Percentiles rank a stretch among this genome's conserved stretches.
Evolutionary conservation across 805 yeast genomes (phyloP).

Genomic region (Nakazawaea wyomingensis): DNA sequence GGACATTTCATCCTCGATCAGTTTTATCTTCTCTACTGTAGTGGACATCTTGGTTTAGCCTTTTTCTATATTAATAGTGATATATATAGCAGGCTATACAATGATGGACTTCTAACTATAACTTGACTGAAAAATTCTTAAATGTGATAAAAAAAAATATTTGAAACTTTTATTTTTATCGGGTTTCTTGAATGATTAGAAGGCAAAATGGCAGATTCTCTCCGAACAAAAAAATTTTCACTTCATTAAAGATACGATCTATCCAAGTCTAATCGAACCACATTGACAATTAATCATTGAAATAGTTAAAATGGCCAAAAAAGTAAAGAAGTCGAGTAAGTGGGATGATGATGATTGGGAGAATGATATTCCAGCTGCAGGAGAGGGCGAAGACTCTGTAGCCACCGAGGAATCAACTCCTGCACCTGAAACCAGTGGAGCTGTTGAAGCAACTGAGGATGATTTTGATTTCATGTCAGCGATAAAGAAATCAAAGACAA

Average conservation of each 20-base stretch:
- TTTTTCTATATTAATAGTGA: too few species aligned
- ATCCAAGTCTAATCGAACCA: neutral
- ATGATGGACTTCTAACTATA: too few species aligned
- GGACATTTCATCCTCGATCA: slow-evolving; percentile 97
- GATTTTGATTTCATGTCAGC: slow-evolving; percentile 70
- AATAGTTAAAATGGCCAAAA: slow-evolving; percentile 33
- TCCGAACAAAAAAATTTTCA: slow-evolving; percentile 7
- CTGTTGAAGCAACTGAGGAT: slow-evolving; percentile 15
- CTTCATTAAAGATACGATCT: neutral
- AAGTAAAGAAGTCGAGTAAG: slow-evolving; percentile 58
- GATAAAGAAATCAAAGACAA: slow-evolving; percentile 71
- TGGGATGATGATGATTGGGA: slow-evolving; percentile 70
- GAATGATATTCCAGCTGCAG: slow-evolving; percentile 43
- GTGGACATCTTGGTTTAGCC: slow-evolving; percentile 48
- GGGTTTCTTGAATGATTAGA: neutral
- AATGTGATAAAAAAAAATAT: neutral
- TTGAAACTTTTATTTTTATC: neutral
- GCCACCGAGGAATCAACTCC: slow-evolving; percentile 27
- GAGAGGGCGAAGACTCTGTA: slow-evolving; percentile 54
- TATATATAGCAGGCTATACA: too few species aligned
- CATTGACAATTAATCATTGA: neutral
- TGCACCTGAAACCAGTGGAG: slow-evolving; percentile 18
- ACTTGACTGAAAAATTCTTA: neutral
- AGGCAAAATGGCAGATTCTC: slow-evolving; percentile 5
- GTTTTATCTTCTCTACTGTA: slow-evolving; percentile 70